Percentiles rank a stretch among this genome's conserved stretches.
phyloP scores from a whole-genome alignment of 441 rosid species.

The Euphorbia schlechtendalii region DNA sequence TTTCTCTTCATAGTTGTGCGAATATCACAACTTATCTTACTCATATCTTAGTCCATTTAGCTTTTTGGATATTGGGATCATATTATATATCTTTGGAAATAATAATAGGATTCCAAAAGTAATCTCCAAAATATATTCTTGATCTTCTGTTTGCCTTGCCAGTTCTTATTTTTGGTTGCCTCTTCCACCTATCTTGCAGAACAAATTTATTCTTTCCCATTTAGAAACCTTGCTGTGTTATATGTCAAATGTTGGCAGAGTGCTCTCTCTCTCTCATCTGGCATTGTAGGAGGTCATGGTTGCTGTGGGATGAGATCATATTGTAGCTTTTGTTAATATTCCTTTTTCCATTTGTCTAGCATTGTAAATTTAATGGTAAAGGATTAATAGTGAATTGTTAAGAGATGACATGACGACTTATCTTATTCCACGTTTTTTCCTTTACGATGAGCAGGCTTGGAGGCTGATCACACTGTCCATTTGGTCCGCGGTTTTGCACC shows the following conservation, averaged over 20 bases:
- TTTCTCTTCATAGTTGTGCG: background rate
- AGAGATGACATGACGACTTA: background rate
- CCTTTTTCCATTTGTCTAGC: background rate
- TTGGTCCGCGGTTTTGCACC: constrained; percentile 56
- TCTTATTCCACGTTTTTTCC: background rate
- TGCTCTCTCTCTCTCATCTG: background rate
- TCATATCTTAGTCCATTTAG: background rate
- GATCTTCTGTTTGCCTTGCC: background rate
- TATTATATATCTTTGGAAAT: background rate
- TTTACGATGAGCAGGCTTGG: constrained; percentile 36
- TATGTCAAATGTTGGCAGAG: background rate
- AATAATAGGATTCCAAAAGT: background rate
- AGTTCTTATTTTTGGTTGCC: background rate
- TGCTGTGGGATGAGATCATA: background rate
- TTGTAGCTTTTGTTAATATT: background rate
- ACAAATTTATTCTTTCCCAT: background rate
- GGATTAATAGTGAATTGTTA: background rate
- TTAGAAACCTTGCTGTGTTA: background rate
- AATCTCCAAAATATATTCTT: background rate
- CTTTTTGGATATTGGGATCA: background rate
- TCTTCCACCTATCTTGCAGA: background rate
- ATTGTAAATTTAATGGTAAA: constrained; percentile 1
- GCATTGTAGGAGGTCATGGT: background rate
- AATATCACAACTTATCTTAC: background rate
- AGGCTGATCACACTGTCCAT: constrained; percentile 60